Conservation (phyloP, 768 basidiomycete genomes). For the Tylopilus subfusipes region DNA sequence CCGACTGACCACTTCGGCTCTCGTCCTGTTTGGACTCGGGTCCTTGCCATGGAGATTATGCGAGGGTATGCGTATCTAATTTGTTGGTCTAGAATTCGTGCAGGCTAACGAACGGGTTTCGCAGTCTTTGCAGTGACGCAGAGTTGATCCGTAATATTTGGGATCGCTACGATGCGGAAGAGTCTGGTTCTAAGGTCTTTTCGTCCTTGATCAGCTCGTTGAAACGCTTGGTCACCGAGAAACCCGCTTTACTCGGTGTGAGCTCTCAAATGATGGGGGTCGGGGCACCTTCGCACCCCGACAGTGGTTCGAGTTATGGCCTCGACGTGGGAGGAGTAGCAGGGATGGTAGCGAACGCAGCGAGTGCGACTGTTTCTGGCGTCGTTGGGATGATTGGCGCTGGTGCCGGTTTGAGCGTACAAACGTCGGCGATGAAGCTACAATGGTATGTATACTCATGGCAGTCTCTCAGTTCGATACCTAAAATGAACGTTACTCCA, state of each 20-base stretch:
- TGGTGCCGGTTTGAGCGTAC: constrained; percentile 66
- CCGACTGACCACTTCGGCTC: constrained; percentile 25
- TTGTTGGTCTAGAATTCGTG: background rate
- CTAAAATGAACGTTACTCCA: constrained; percentile 30
- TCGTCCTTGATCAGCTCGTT: constrained; percentile 75
- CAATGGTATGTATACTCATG: constrained; percentile 67
- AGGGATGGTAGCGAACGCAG: constrained; percentile 79
- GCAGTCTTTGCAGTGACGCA: constrained; percentile 72
- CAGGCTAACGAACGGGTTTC: constrained; percentile 1
- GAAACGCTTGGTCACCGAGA: constrained; percentile 85
- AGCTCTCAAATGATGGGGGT: constrained; percentile 78
- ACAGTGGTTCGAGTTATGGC: constrained; percentile 40
- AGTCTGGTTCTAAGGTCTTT: constrained; percentile 67
- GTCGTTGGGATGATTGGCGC: constrained; percentile 84
- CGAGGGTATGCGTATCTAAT: constrained; percentile 53
- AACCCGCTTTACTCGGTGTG: constrained; percentile 79
- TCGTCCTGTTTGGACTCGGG: constrained; percentile 82
- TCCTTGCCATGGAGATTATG: constrained; percentile 90
- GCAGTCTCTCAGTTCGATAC: background rate
- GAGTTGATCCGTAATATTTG: constrained; percentile 78
- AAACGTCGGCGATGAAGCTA: constrained; percentile 78
- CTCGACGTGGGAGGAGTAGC: constrained; percentile 67
- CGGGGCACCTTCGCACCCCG: constrained; percentile 46
- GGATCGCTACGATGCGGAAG: constrained; percentile 67
- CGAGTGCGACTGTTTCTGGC: constrained; percentile 78